Evolutionary conservation across 176 grass and related monocot genomes (phyloP).

Genomic region (Hordeum marinum): DNA sequence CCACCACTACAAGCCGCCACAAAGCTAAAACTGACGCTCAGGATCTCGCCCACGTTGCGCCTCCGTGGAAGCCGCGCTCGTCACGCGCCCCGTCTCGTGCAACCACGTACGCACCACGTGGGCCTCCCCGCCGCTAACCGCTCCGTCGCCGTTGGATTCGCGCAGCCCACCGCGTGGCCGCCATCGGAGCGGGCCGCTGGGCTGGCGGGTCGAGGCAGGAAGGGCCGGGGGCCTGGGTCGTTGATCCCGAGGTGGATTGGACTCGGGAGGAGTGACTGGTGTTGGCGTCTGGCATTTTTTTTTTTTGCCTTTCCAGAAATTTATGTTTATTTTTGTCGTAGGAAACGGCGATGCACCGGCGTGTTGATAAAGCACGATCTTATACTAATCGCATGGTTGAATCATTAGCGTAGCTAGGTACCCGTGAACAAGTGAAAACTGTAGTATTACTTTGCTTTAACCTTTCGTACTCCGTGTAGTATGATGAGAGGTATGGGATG

Average conservation of each 20-base stretch:
- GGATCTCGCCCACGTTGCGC: constrained; percentile 21
- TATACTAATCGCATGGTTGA: neutral
- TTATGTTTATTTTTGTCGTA: neutral
- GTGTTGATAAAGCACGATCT: neutral
- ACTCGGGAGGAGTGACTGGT: constrained; percentile 5
- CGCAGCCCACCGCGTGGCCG: neutral
- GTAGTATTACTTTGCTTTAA: neutral
- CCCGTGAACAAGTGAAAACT: neutral
- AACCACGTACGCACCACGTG: constrained; percentile 32
- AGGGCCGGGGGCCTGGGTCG: constrained; percentile 1
- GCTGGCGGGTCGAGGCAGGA: neutral
- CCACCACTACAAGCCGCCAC: neutral
- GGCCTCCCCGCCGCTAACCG: neutral
- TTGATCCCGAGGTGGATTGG: constrained; percentile 72
- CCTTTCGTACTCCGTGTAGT: neutral
- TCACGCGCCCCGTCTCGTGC: constrained; percentile 16
- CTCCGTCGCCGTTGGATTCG: constrained; percentile 23
- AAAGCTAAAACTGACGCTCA: neutral
- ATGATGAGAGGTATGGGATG: too few species aligned
- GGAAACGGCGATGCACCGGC: neutral
- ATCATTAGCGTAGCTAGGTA: neutral
- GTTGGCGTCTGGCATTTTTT: neutral
- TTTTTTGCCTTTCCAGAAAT: neutral
- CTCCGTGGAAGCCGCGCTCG: constrained; percentile 10
- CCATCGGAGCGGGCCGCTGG: neutral